These are phyloP conservation scores for Colletotrichum endophyticum DNA, from an alignment of 2,329 filamentous ascomycete species.

Conservation along the genomic window DNA sequence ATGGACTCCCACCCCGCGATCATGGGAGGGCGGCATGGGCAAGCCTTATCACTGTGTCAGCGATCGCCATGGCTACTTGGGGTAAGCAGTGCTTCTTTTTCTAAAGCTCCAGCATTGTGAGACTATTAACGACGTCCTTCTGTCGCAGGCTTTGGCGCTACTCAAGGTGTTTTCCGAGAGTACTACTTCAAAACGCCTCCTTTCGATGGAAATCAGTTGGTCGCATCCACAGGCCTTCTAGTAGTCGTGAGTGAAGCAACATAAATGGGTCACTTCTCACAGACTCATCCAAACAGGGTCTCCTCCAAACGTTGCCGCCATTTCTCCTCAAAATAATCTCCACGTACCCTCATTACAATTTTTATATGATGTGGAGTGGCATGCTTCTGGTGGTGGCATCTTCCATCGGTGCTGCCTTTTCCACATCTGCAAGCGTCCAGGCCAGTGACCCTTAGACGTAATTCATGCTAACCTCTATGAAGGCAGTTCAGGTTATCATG, in stretches of 20 bases:
- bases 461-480: not conserved
- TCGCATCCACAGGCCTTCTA: not conserved
- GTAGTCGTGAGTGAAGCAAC: not conserved
- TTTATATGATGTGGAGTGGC: not conserved
- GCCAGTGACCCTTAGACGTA: no score
- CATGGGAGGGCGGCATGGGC: not conserved
- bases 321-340: not conserved
- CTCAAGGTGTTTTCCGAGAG: not conserved
- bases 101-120: not conserved
- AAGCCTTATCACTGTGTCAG: not conserved
- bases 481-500: not conserved
- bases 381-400: not conserved
- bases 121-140: not conserved
- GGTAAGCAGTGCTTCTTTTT: not conserved
- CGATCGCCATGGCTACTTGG: conserved; percentile 5
- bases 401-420: not conserved
- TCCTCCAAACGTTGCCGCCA: not conserved
- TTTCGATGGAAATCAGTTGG: not conserved
- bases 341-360: not conserved
- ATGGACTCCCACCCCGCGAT: not conserved
- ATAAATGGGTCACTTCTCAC: rapidly evolving
- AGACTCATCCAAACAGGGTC: not conserved
- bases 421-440: not conserved
- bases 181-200: conserved; percentile 7
- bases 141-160: not conserved